Conservation (phyloP, 1,284 basidiomycete genomes). For the Boletus subluridellus region DNA sequence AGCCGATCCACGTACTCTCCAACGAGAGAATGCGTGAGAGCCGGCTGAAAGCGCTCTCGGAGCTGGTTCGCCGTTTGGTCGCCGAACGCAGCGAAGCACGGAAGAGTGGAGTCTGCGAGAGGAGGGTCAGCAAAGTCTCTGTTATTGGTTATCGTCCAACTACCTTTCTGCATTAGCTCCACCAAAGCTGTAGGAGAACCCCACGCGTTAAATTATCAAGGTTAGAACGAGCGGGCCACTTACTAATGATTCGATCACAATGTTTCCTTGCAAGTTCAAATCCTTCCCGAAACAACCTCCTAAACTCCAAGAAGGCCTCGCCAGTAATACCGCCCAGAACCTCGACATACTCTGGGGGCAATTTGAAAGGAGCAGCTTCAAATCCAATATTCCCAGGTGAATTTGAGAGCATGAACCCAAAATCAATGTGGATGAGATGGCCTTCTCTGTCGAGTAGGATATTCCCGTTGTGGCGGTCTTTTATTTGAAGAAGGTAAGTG, state of each 20-base stretch:
- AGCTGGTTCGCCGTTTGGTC: conserved; percentile 87
- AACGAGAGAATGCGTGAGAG: conserved; percentile 81
- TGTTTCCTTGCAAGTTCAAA: conserved; percentile 95
- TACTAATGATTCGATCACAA: conserved; percentile 94
- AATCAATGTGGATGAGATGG: conserved; percentile 94
- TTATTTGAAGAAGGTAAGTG: conserved; percentile 95
- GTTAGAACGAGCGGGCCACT: conserved; percentile 33
- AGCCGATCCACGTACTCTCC: conserved; percentile 87
- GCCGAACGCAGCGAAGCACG: conserved; percentile 89
- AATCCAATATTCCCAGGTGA: conserved; percentile 98
- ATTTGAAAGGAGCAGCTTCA: conserved; percentile 98
- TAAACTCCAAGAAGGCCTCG: conserved; percentile 82
- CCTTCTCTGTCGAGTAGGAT: conserved; percentile 95
- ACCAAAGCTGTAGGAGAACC: conserved; percentile 64
- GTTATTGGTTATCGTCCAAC: conserved; percentile 8
- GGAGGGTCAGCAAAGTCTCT: conserved; percentile 5
- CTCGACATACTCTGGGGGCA: conserved; percentile 93
- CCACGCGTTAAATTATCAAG: conserved; percentile 7
- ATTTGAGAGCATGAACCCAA: conserved; percentile 97
- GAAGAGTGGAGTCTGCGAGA: conserved; percentile 77
- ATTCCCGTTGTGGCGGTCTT: conserved; percentile 98
- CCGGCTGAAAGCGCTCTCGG: conserved; percentile 91
- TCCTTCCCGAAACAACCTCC: conserved; percentile 83
- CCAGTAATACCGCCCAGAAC: conserved; percentile 87
- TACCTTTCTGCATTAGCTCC: conserved; percentile 94